A percentile compares a stretch with the other conserved stretches of the same genome.
phyloP scores from a whole-genome alignment of 495 filamentous ascomycete genomes.

The Xylaria bambusicola region DNA sequence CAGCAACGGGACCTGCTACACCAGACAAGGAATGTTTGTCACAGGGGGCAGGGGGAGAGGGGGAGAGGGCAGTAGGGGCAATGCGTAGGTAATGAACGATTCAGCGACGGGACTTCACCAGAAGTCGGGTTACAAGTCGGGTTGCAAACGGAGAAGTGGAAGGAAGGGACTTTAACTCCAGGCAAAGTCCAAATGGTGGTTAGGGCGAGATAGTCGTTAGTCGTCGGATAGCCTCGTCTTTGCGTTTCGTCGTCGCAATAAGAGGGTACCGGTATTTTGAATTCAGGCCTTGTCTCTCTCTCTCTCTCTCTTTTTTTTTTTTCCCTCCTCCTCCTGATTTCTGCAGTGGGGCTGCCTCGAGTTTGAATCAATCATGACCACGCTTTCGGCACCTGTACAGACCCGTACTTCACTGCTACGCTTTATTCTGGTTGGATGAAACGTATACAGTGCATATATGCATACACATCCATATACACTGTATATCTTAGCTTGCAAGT shows the following conservation, averaged over 20 bases:
- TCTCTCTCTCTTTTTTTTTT: constrained; percentile 5
- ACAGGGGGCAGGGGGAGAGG: background rate
- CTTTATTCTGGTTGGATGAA: too few relatives aligned
- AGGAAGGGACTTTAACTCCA: constrained; percentile 5
- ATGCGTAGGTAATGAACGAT: too few relatives aligned
- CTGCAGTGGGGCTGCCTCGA: constrained; percentile 4
- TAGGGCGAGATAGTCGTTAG: background rate
- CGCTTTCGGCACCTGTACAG: too few relatives aligned
- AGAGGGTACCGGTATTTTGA: background rate
- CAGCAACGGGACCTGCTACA: too few relatives aligned
- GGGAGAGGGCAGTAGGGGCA: too few relatives aligned
- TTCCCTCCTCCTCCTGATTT: background rate
- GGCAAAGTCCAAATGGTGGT: constrained; percentile 12
- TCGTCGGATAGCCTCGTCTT: constrained; percentile 9
- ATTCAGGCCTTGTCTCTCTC: too few relatives aligned
- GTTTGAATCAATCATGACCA: too few relatives aligned
- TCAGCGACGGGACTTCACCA: background rate
- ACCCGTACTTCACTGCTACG: too few relatives aligned
- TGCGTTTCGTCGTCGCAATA: constrained; percentile 8
- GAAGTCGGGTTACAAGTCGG: constrained; percentile 14
- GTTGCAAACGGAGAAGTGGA: too few relatives aligned
- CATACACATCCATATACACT: too few relatives aligned
- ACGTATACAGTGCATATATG: too few relatives aligned
- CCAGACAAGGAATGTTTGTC: background rate
- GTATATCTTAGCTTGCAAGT: too few relatives aligned